Percentiles rank a stretch among this genome's conserved stretches.
Conservation (phyloP, 768 basidiomycete genomes). For the Lactarius evosmus region DNA sequence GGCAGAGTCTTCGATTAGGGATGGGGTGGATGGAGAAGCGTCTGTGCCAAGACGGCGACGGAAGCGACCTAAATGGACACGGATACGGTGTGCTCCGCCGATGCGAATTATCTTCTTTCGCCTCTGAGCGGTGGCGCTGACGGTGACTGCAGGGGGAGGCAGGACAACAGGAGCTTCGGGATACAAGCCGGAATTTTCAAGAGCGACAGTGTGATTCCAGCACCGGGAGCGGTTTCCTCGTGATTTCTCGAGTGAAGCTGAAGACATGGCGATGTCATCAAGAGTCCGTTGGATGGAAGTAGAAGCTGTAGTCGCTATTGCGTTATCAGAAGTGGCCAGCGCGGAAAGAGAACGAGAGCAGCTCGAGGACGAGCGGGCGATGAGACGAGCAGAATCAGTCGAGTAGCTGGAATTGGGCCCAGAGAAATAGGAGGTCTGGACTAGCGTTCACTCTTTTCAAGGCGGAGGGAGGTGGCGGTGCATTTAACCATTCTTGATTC, state of each 20-base stretch:
- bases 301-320: conserved; percentile 11
- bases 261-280: conserved; percentile 23
- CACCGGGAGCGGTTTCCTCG: neutral
- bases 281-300: conserved; percentile 22
- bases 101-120: conserved; percentile 42
- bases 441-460: too few species aligned
- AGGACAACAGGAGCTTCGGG: conserved; percentile 11
- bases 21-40: conserved; percentile 48
- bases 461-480: neutral
- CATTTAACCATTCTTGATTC: too few species aligned
- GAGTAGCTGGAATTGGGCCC: neutral
- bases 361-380: conserved; percentile 9
- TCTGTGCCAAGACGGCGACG: conserved; percentile 54
- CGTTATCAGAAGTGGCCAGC: neutral
- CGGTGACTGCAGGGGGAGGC: conserved; percentile 21
- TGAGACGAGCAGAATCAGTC: neutral
- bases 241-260: conserved; percentile 4
- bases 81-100: conserved; percentile 32
- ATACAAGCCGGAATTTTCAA: conserved; percentile 8
- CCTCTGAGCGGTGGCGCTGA: conserved; percentile 32
- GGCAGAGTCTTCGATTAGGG: conserved; percentile 30
- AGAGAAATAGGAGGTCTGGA: neutral
- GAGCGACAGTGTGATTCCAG: neutral
- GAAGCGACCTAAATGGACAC: conserved; percentile 49
- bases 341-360: conserved; percentile 8